These are phyloP conservation scores for Bondarzewia mesenterica DNA, from an alignment of 1,284 basidiomycete genomes.

Conservation along the genomic window DNA sequence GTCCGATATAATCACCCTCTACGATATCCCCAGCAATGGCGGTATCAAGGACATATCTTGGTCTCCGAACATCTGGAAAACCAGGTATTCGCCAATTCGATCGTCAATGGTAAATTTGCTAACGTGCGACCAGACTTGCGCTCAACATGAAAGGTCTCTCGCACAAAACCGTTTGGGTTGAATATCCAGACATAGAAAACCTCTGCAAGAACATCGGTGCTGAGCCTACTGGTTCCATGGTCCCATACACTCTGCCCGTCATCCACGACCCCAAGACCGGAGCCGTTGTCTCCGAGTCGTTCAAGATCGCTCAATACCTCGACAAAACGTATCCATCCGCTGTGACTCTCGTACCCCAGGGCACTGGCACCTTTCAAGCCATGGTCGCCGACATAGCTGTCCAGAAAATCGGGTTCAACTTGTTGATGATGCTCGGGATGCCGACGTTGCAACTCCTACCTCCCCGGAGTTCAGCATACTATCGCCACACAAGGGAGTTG, in stretches of 20 bases:
- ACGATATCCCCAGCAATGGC: too few relatives aligned
- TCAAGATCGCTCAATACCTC: conserved; percentile 24
- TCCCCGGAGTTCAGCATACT: conserved; percentile 8
- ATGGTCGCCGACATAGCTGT: conserved; percentile 21
- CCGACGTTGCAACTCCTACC: conserved; percentile 21
- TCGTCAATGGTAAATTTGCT: too few relatives aligned
- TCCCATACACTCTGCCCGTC: conserved; percentile 18
- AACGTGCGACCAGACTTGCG: conserved; percentile 7
- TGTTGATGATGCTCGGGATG: conserved; percentile 14
- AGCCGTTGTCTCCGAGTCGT: conserved; percentile 23
- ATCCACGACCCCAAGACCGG: conserved; percentile 18
- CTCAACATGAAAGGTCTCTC: conserved; percentile 27
- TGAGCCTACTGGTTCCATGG: conserved; percentile 13
- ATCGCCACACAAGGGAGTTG: conserved; percentile 21
- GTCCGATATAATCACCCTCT: too few relatives aligned
- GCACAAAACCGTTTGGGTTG: conserved; percentile 27
- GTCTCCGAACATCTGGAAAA: too few relatives aligned
- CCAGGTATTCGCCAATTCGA: too few relatives aligned
- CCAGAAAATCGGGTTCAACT: conserved; percentile 2
- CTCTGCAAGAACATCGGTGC: conserved; percentile 21
- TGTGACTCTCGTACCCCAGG: conserved; percentile 17
- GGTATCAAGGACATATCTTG: too few relatives aligned
- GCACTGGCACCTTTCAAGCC: conserved; percentile 21
- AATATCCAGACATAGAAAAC: conserved; percentile 28
- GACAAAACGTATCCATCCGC: conserved; percentile 25